phyloP scores from a whole-genome alignment of 2,329 filamentous ascomycete species.

The Paramyrothecium roridum region DNA sequence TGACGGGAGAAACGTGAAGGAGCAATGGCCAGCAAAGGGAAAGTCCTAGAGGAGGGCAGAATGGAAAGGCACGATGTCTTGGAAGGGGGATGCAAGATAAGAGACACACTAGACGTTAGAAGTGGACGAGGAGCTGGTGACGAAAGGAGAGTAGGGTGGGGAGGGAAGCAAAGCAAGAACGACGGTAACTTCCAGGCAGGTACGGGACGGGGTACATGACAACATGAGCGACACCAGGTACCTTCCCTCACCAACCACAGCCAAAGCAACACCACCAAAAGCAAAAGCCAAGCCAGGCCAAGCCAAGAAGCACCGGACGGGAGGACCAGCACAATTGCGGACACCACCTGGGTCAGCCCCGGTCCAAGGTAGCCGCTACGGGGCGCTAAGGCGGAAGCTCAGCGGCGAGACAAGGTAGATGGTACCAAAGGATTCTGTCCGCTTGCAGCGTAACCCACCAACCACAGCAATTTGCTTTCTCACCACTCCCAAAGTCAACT shows the following conservation, averaged over 20 bases:
- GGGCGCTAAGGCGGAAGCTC: not conserved
- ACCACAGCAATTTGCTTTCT: no score
- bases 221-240: not conserved
- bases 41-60: not conserved
- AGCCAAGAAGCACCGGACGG: not conserved
- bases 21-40: not conserved
- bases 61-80: not conserved
- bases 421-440: not conserved
- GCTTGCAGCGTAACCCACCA: not conserved
- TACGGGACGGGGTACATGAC: not conserved
- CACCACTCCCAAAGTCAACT: no score
- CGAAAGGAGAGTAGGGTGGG: not conserved
- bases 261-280: no score
- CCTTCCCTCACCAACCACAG: no score
- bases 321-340: not conserved
- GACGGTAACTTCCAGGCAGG: not conserved
- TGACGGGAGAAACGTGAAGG: not conserved
- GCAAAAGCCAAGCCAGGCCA: no score
- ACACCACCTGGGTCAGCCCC: not conserved
- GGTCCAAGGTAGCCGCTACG: not conserved
- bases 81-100: not conserved
- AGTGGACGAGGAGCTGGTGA: not conserved
- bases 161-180: not conserved
- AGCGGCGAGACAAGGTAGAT: not conserved
- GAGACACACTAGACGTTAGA: not conserved